Percentiles rank a stretch among this genome's conserved stretches.
Conservation (phyloP, 2,329 filamentous ascomycete genomes). For the Raffaelea deltoideospora region DNA sequence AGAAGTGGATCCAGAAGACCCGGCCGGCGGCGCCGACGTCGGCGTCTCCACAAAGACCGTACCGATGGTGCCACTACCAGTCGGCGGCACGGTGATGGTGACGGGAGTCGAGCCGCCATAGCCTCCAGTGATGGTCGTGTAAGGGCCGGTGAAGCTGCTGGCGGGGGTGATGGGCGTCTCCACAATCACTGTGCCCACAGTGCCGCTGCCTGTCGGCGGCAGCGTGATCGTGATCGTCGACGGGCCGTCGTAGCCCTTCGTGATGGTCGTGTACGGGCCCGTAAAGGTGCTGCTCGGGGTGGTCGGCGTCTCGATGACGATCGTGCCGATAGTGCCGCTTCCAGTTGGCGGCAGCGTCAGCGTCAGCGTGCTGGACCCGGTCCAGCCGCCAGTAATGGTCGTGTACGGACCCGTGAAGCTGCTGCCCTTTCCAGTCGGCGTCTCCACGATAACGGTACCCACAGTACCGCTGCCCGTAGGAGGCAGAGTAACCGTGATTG, state of each 20-base stretch:
- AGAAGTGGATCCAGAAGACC: too few relatives aligned
- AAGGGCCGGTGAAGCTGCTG: conserved; percentile 1
- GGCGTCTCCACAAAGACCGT: background rate
- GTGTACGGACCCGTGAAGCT: conserved; percentile 2
- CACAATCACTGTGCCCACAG: conserved; percentile 3
- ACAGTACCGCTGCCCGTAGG: background rate
- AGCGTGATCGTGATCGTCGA: background rate
- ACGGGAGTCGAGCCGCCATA: background rate
- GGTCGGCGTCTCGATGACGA: background rate
- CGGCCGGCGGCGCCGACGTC: too few relatives aligned
- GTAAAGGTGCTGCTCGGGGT: background rate
- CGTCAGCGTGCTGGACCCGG: background rate
- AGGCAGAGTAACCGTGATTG: background rate
- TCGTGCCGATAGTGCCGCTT: background rate
- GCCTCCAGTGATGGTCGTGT: background rate
- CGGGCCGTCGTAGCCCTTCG: background rate
- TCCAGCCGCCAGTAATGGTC: background rate
- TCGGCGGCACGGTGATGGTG: background rate
- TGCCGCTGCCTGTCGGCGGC: background rate
- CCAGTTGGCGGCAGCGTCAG: background rate
- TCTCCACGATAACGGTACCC: conserved; percentile 4
- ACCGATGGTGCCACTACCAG: background rate
- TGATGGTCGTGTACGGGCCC: conserved; percentile 1
- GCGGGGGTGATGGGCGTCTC: conserved; percentile 1
- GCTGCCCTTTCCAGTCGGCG: background rate